Conservation (phyloP, 345 rosid species). For the Rhizophora apiculata region DNA sequence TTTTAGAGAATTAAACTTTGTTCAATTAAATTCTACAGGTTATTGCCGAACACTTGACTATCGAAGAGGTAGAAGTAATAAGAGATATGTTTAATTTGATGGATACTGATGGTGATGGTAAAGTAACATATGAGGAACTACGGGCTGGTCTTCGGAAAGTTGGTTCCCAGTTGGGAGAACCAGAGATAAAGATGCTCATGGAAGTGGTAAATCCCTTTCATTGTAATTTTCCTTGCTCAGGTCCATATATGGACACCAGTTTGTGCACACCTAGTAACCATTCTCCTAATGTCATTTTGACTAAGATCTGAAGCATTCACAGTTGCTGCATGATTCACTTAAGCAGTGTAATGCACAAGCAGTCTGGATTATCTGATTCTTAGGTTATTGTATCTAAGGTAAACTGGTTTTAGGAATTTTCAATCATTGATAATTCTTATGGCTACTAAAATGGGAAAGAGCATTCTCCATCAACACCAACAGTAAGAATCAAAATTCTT, state of each 20-base stretch:
- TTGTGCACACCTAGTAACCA: neutral
- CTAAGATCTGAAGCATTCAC: slow-evolving; percentile 1
- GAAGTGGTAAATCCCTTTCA: slow-evolving; percentile 68
- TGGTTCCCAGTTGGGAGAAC: slow-evolving; percentile 86
- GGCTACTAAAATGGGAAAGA: neutral
- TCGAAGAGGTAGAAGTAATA: slow-evolving; percentile 87
- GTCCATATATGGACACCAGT: neutral
- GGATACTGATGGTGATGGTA: slow-evolving; percentile 91
- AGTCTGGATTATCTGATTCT: neutral
- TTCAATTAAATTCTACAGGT: slow-evolving; percentile 53
- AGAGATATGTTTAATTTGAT: slow-evolving; percentile 84
- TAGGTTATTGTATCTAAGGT: neutral
- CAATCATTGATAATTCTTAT: neutral
- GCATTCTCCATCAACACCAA: neutral
- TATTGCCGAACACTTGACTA: slow-evolving; percentile 83
- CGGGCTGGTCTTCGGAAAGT: slow-evolving; percentile 87
- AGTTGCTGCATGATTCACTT: slow-evolving; percentile 5
- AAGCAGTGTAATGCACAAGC: neutral
- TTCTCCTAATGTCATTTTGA: neutral
- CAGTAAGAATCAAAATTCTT: neutral
- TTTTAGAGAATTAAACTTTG: slow-evolving; percentile 4
- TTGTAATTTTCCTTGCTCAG: slow-evolving; percentile 3
- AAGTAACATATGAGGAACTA: slow-evolving; percentile 71
- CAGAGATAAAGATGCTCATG: slow-evolving; percentile 96
- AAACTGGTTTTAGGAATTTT: slow-evolving; percentile 1